phyloP scores from a whole-genome alignment of 208 protist genomes.

The Herpetomonas samuelpessoai region DNA sequence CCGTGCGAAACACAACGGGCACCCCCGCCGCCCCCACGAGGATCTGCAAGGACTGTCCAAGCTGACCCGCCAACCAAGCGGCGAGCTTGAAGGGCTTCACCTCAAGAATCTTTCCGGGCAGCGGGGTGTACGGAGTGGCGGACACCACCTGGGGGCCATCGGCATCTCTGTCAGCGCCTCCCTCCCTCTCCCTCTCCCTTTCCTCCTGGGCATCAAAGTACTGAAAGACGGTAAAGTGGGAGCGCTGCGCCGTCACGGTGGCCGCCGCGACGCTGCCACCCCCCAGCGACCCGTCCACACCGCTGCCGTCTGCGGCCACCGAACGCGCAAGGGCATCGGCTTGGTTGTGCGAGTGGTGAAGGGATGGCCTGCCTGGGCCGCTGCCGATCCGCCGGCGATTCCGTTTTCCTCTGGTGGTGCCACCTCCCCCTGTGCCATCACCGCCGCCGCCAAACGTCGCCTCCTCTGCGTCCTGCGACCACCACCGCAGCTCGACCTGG shows the following conservation, averaged over 20 bases:
- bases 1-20: conserved; percentile 32
- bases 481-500: conserved; percentile 40
- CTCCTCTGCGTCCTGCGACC: not conserved
- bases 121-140: conserved; percentile 5
- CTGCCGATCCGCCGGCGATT: too few species aligned
- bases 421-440: not conserved
- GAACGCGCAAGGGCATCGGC: not conserved
- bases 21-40: conserved; percentile 25
- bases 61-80: conserved; percentile 44
- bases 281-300: not conserved
- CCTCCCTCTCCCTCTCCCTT: too few species aligned
- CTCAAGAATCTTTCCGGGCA: conserved; percentile 60
- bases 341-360: too few species aligned
- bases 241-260: not conserved
- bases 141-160: not conserved
- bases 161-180: not conserved
- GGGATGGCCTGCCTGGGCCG: too few species aligned
- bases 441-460: too few species aligned
- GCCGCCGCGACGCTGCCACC: not conserved
- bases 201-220: not conserved
- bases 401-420: too few species aligned
- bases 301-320: too few species aligned
- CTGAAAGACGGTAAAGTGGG: not conserved
- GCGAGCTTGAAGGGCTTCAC: conserved; percentile 53
- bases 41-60: conserved; percentile 42